phyloP scores from a whole-genome alignment of 2,329 filamentous ascomycete genomes.

The Penicillium sp. region DNA sequence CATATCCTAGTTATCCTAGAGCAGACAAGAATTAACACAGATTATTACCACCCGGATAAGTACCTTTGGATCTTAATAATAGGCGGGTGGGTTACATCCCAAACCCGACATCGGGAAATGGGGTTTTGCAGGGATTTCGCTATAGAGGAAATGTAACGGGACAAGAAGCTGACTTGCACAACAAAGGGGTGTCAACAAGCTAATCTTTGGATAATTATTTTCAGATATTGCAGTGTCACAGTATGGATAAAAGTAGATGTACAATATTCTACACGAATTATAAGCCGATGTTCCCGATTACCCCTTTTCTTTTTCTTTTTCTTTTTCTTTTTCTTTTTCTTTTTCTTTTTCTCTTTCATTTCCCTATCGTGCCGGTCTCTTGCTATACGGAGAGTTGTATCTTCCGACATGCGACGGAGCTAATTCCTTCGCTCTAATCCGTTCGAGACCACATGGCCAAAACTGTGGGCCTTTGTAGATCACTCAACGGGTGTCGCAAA shows the following conservation, averaged over 20 bases:
- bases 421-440: neutral
- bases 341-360: neutral
- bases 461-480: constrained; percentile 1
- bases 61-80: neutral
- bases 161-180: neutral
- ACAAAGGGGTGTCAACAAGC: neutral
- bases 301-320: neutral
- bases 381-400: neutral
- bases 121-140: neutral
- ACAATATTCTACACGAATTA: neutral
- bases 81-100: neutral
- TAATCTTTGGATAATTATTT: neutral
- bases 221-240: neutral
- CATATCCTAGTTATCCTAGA: neutral
- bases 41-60: neutral
- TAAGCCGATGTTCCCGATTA: neutral
- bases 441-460: neutral
- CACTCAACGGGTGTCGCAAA: neutral
- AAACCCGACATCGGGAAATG: neutral
- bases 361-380: neutral
- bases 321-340: too few species aligned
- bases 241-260: neutral
- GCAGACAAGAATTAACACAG: neutral
- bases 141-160: neutral
- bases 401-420: neutral